Evolutionary conservation across 2,329 filamentous ascomycete species (phyloP).

Genomic region (Penicillium frequentans): DNA sequence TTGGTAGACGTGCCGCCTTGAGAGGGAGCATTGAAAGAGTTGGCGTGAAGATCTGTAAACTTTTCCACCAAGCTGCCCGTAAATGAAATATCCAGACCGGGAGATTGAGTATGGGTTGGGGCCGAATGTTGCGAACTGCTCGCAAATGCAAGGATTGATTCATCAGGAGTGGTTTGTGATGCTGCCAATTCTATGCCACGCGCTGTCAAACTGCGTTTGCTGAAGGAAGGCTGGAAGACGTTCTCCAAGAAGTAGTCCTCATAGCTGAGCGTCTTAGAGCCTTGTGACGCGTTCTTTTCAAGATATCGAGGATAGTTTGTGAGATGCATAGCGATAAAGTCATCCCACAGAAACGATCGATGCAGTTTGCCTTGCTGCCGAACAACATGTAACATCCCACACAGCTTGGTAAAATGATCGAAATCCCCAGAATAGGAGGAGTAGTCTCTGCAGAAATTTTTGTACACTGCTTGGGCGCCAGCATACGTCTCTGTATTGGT

Average conservation of each 20-base stretch:
- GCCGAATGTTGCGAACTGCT: neutral
- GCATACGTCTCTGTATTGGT: constrained; percentile 15
- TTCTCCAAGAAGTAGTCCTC: constrained; percentile 39
- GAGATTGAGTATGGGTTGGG: neutral
- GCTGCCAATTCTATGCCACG: constrained; percentile 32
- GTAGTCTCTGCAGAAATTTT: constrained; percentile 42
- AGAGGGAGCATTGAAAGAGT: constrained; percentile 14
- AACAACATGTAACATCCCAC: constrained; percentile 35
- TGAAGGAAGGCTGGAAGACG: constrained; percentile 34
- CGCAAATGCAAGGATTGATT: neutral
- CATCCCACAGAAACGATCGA: constrained; percentile 46
- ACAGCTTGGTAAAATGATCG: constrained; percentile 40
- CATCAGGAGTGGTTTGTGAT: constrained; percentile 19
- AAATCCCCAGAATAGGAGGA: constrained; percentile 39
- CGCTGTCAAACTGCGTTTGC: constrained; percentile 38
- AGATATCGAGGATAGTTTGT: constrained; percentile 39
- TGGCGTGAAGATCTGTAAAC: constrained; percentile 25
- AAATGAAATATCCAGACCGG: constrained; percentile 20
- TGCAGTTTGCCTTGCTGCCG: constrained; percentile 29
- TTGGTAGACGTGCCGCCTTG: neutral
- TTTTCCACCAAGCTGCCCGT: constrained; percentile 27
- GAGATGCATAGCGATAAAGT: constrained; percentile 45
- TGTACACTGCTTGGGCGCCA: constrained; percentile 31
- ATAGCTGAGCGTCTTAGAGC: constrained; percentile 33
- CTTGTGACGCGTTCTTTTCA: constrained; percentile 22